Evolutionary conservation across 495 filamentous ascomycete species (phyloP).

Genomic region (Penicillium soppii): DNA sequence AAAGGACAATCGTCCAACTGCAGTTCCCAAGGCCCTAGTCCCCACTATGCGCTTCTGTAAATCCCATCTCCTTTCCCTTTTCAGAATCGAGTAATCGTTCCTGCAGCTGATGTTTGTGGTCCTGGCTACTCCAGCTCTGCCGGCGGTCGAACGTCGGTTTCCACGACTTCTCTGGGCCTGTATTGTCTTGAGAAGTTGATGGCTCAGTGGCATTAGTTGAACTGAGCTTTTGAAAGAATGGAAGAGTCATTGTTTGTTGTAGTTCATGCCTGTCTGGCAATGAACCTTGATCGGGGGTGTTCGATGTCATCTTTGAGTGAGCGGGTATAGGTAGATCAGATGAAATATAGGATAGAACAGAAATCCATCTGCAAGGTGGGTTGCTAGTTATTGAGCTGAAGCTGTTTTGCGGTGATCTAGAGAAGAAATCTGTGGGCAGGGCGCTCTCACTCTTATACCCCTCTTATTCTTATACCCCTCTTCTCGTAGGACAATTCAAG

Average conservation of each 20-base stretch:
- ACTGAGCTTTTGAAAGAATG: background rate
- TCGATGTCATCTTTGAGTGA: background rate
- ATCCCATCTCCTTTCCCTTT: constrained; percentile 28
- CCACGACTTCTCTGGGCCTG: constrained; percentile 19
- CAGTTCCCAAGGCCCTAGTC: background rate
- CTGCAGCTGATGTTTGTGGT: constrained; percentile 36
- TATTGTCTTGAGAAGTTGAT: background rate
- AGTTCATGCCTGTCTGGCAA: background rate
- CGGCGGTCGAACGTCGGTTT: constrained; percentile 25
- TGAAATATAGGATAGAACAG: background rate
- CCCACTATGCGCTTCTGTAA: constrained; percentile 22
- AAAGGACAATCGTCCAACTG: too few relatives aligned
- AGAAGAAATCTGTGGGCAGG: too few relatives aligned
- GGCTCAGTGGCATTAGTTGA: background rate
- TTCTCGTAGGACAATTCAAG: background rate
- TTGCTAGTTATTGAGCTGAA: background rate
- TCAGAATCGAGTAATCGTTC: constrained; percentile 26
- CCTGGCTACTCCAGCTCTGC: constrained; percentile 38
- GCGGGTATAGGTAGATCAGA: background rate
- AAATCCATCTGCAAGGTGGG: background rate
- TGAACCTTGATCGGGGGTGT: background rate
- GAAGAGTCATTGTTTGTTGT: background rate
- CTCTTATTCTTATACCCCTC: background rate
- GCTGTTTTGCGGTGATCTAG: background rate
- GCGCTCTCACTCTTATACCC: too few relatives aligned